Percentiles rank a stretch among this genome's conserved stretches.
Conservation (phyloP, 2,329 filamentous ascomycete species). For the Ascochyta koolunga region DNA sequence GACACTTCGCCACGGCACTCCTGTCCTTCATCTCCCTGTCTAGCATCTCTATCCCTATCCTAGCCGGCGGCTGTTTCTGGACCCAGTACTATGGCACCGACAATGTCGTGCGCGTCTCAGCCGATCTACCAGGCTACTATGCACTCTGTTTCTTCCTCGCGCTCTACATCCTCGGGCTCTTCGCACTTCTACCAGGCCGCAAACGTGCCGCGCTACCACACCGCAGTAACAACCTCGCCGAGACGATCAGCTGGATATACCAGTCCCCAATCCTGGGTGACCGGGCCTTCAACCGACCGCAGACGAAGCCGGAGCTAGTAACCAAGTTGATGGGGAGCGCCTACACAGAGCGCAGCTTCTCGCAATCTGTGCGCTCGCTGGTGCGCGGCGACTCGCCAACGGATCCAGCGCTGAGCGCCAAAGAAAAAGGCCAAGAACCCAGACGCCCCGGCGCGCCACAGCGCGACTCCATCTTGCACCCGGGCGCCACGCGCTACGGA, state of each 20-base stretch:
- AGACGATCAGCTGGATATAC: constrained; percentile 78
- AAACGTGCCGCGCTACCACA: constrained; percentile 73
- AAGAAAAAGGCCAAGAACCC: constrained; percentile 22
- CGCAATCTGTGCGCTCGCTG: constrained; percentile 35
- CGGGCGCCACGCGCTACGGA: constrained; percentile 54
- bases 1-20: constrained; percentile 69
- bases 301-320: constrained; percentile 71
- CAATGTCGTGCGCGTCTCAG: constrained; percentile 60
- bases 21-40: constrained; percentile 65
- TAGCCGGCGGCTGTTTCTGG: constrained; percentile 75
- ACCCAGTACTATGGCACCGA: constrained; percentile 63
- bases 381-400: constrained; percentile 34
- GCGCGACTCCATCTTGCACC: constrained; percentile 40
- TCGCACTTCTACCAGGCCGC: constrained; percentile 64
- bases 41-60: constrained; percentile 68
- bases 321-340: constrained; percentile 67
- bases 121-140: constrained; percentile 75
- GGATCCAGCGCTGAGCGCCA: constrained; percentile 24
- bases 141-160: constrained; percentile 73
- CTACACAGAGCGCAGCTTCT: constrained; percentile 52
- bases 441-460: constrained; percentile 12
- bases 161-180: constrained; percentile 70
- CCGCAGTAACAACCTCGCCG: constrained; percentile 72
- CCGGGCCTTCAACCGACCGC: constrained; percentile 71
- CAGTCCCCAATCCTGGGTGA: constrained; percentile 75